A percentile compares a stretch with the other conserved stretches of the same genome.
Evolutionary conservation across 108 stramenopile species (phyloP).

Genomic region (Fistulifera solaris): DNA sequence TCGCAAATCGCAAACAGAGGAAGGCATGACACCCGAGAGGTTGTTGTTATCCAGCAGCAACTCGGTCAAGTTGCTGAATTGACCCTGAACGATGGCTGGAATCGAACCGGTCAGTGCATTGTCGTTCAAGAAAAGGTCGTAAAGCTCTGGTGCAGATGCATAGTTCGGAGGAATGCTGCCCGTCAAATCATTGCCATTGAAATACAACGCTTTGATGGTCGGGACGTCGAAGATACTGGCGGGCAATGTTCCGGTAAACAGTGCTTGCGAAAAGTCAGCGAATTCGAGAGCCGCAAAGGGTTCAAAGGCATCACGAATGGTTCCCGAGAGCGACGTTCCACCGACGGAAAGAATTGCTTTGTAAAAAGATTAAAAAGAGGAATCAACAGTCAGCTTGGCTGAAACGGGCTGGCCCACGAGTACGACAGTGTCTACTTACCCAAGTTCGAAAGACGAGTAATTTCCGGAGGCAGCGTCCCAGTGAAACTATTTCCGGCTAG

Average conservation of each 20-base stretch:
- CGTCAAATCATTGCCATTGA: slow-evolving; percentile 25
- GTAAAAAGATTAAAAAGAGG: not conserved
- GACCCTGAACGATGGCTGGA: slow-evolving; percentile 21
- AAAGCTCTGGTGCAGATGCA: slow-evolving; percentile 17
- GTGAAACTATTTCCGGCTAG: slow-evolving; percentile 32
- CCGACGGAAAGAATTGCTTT: slow-evolving; percentile 27
- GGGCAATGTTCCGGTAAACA: slow-evolving; percentile 30
- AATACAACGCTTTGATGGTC: slow-evolving; percentile 22
- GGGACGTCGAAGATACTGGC: slow-evolving; percentile 17
- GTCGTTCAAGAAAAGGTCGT: slow-evolving; percentile 39
- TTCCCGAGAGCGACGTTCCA: slow-evolving; percentile 18
- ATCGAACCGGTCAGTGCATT: slow-evolving; percentile 42
- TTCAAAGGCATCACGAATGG: slow-evolving; percentile 23
- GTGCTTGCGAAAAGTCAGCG: slow-evolving; percentile 23
- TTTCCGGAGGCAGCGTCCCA: slow-evolving; percentile 29
- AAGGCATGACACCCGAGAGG: slow-evolving; percentile 29
- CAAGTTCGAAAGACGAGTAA: slow-evolving; percentile 29
- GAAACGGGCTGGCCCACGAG: slow-evolving; percentile 68
- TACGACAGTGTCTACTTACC: slow-evolving; percentile 38
- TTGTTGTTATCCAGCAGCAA: slow-evolving; percentile 28
- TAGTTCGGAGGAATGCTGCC: slow-evolving; percentile 39
- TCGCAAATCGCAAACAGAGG: slow-evolving; percentile 29
- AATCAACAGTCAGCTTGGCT: slow-evolving; percentile 51
- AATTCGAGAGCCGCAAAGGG: slow-evolving; percentile 15
- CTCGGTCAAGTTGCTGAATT: slow-evolving; percentile 26